These are phyloP conservation scores for Fraxinus paxiana DNA, from an alignment of 305 asterid species.

Conservation along the genomic window DNA sequence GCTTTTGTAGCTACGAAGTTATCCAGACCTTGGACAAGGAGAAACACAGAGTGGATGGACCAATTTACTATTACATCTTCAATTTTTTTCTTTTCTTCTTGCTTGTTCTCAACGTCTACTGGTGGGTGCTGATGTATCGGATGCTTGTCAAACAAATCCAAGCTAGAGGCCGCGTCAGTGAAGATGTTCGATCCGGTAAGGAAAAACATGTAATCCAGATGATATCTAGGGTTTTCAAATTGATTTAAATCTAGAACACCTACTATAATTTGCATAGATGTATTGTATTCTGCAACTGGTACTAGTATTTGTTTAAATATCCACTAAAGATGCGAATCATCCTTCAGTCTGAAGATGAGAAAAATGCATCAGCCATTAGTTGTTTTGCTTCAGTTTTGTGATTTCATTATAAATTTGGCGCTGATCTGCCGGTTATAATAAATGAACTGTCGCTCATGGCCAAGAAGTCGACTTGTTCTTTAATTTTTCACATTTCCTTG, in stretches of 20 bases:
- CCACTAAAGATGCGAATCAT: neutral
- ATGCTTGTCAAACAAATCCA: conserved; percentile 81
- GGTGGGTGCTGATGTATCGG: conserved; percentile 83
- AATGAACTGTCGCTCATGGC: neutral
- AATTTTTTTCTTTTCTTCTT: conserved; percentile 73
- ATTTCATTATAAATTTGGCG: neutral
- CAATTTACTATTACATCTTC: conserved; percentile 74
- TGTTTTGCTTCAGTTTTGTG: neutral
- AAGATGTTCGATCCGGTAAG: conserved; percentile 92
- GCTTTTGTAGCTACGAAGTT: conserved; percentile 61
- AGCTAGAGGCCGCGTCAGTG: conserved; percentile 76
- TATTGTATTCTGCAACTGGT: neutral
- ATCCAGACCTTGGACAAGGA: conserved; percentile 51
- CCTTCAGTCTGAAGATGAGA: neutral
- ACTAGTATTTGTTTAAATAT: neutral
- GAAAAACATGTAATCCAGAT: neutral
- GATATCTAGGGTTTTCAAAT: neutral
- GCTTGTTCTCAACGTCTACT: conserved; percentile 80
- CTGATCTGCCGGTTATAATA: neutral
- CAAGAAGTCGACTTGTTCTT: neutral
- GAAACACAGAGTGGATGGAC: conserved; percentile 50
- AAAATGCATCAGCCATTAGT: neutral
- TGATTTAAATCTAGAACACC: neutral
- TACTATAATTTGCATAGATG: neutral
- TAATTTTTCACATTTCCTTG: neutral